Conservation (phyloP, 257 asterid species). For the Mitragyna speciosa region DNA sequence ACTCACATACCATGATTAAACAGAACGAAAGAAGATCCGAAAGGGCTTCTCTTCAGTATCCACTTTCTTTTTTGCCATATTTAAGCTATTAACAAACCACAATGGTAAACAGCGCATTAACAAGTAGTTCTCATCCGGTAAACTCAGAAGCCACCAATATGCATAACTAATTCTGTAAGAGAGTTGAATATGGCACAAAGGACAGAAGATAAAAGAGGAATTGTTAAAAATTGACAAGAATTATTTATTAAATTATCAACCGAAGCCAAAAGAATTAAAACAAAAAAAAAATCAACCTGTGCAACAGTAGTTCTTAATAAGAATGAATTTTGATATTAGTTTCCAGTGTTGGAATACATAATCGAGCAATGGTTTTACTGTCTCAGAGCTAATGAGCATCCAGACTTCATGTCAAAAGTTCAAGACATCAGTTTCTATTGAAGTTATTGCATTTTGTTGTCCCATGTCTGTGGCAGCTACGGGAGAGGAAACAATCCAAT, state of each 20-base stretch:
- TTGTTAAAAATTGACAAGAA: not conserved
- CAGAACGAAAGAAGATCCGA: too few relatives aligned
- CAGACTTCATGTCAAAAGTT: not conserved
- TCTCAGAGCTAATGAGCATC: not conserved
- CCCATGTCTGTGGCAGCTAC: not conserved
- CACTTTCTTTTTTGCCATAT: too few relatives aligned
- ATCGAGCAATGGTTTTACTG: not conserved
- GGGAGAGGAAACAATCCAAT: not conserved
- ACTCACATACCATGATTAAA: too few relatives aligned
- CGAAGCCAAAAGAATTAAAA: not conserved
- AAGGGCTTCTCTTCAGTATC: too few relatives aligned
- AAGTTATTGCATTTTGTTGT: not conserved
- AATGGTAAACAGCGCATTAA: not conserved
- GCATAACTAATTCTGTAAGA: not conserved
- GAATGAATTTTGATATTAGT: not conserved
- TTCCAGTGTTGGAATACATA: not conserved
- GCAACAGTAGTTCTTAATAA: not conserved
- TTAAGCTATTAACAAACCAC: not conserved
- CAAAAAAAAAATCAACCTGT: not conserved
- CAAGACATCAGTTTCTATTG: not conserved
- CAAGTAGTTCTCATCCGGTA: not conserved
- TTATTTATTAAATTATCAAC: not conserved
- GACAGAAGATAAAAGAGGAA: not conserved
- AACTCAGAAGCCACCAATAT: not conserved
- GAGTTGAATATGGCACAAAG: too few relatives aligned